Evolutionary conservation across 768 basidiomycete species (phyloP), one percentile per base, ranked within the genome.

Genomic region (Mycena epipterygia): DNA sequence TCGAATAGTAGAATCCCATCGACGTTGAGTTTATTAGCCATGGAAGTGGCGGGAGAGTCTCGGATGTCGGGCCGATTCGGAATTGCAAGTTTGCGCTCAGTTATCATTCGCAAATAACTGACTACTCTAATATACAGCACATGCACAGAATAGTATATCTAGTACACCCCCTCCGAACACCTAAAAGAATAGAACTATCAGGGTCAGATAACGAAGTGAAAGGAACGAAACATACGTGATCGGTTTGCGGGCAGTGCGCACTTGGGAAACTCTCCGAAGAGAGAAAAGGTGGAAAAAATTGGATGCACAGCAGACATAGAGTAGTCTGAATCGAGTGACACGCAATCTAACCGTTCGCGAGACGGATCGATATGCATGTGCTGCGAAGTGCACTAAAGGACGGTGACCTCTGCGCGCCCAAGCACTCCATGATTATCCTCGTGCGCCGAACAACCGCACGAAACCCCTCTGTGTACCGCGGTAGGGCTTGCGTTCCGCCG

Each of bases 1-100:
- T 96, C 95, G 70, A 96, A 93, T 67, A 95, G 87, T 77, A 95
- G 83, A 16, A 91, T 83, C 0, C 93, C 93, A 55, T 96, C 95
- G 6, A 88, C 76, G 74, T 91, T 92, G 60, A 93, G 78, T 76
- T 91, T 94, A 78, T 78, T 83, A 27, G 79, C 77, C 87, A 88
- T 87, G 66, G 27, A n/a, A 44, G 42, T n/a, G 27, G 23, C n/a
- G n/a, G n/a, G n/a, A n/a, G n/a, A n/a, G n/a, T n/a, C n/a, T 14
- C n/a, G 52, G 51, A 30, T 16, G 19, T 52, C 62, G 49, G 49
- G 2, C 62, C 49, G 49, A n/a, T 17, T 9, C n/a, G n/a, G n/a
- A n/a, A n/a, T n/a, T n/a, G n/a, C n/a, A n/a, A n/a, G n/a, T n/a
- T n/a, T n/a, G n/a, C n/a, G n/a, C n/a, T n/a, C n/a, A n/a, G n/a